phyloP scores from a whole-genome alignment of 441 rosid species.

The Lagerstroemia fauriei region DNA sequence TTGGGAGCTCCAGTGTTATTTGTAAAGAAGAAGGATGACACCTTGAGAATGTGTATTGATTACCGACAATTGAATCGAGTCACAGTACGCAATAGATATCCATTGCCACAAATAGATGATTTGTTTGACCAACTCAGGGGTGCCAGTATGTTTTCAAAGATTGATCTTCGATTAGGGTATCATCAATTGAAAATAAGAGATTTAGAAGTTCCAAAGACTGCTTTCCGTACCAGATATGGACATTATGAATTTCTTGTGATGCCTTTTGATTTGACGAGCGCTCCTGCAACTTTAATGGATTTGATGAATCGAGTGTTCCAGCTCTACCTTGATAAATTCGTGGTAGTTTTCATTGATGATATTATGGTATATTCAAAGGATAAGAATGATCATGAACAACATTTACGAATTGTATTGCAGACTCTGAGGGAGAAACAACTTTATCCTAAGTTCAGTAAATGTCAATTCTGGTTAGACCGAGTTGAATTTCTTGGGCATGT shows the following conservation, averaged over 20 bases:
- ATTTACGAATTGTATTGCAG: background rate
- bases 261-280: background rate
- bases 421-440: background rate
- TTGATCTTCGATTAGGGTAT: slow-evolving; percentile 5
- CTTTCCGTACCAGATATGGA: slow-evolving; percentile 2
- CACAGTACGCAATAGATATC: background rate
- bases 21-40: slow-evolving; percentile 6
- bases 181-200: slow-evolving; percentile 3
- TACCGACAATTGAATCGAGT: background rate
- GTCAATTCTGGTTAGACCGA: background rate
- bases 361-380: background rate
- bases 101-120: background rate
- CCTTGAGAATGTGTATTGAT: background rate
- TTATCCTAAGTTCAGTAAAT: background rate
- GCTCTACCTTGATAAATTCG: background rate
- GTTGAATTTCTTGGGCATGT: background rate
- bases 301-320: background rate
- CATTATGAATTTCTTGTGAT: slow-evolving; percentile 13
- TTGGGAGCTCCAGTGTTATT: slow-evolving; percentile 7
- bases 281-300: background rate
- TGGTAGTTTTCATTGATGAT: background rate
- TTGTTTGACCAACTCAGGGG: slow-evolving; percentile 1
- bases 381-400: background rate
- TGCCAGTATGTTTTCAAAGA: background rate
- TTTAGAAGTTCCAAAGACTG: background rate